These are phyloP conservation scores for Jackrogersella multiformis DNA, from an alignment of 495 filamentous ascomycete species.

Conservation along the genomic window DNA sequence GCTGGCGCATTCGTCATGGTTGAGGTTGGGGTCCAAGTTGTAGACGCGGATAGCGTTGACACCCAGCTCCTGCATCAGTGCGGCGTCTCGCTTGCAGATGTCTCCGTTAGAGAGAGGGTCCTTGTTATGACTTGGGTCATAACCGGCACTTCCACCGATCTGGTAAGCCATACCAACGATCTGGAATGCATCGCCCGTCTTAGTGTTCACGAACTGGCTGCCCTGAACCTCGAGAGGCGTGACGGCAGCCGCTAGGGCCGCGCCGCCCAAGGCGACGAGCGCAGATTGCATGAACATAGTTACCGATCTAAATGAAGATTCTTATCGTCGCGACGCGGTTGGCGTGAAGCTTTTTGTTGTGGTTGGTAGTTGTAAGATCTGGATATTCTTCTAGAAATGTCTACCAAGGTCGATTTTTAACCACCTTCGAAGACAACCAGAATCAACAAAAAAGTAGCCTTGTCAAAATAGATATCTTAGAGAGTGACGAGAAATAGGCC, in stretches of 20 bases:
- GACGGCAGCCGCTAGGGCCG: slow-evolving; percentile 70
- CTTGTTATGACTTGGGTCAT: slow-evolving; percentile 64
- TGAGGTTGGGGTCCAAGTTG: slow-evolving; percentile 83
- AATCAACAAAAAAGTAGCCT: slow-evolving; percentile 25
- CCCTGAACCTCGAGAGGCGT: slow-evolving; percentile 76
- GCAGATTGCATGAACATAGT: slow-evolving; percentile 51
- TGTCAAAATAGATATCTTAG: slow-evolving; percentile 36
- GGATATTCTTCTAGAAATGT: slow-evolving; percentile 15
- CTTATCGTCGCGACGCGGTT: neutral
- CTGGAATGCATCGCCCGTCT: slow-evolving; percentile 82
- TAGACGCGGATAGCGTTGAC: slow-evolving; percentile 94
- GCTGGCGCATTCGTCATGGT: slow-evolving; percentile 88
- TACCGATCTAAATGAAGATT: neutral
- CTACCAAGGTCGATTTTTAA: slow-evolving; percentile 8
- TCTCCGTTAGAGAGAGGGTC: slow-evolving; percentile 82
- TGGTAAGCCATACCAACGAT: slow-evolving; percentile 95
- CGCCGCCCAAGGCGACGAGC: slow-evolving; percentile 57
- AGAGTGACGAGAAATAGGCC: slow-evolving; percentile 41
- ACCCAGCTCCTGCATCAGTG: slow-evolving; percentile 84
- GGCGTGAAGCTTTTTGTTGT: neutral
- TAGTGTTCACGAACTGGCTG: slow-evolving; percentile 82
- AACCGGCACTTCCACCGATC: slow-evolving; percentile 86
- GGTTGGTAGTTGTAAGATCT: slow-evolving; percentile 16
- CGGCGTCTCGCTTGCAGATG: slow-evolving; percentile 87
- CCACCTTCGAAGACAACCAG: slow-evolving; percentile 12